phyloP scores from a whole-genome alignment of 2,329 filamentous ascomycete species.

The Fusarium transvaalense region DNA sequence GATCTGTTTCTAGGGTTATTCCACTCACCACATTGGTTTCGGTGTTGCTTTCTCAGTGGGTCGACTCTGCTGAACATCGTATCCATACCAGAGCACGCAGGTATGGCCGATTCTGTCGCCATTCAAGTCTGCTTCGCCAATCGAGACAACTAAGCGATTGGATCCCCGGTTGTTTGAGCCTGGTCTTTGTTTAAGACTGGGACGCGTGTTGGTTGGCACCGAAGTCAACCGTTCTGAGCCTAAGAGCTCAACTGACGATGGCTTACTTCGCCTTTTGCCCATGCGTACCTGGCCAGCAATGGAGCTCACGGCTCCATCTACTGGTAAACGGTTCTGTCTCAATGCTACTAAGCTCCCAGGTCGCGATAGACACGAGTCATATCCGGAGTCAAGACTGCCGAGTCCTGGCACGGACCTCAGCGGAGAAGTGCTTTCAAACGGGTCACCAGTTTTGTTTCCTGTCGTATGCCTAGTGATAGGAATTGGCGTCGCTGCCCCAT shows the following conservation, averaged over 20 bases:
- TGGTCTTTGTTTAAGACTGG: slow-evolving; percentile 11
- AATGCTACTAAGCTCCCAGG: slow-evolving; percentile 38
- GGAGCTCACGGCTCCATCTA: slow-evolving; percentile 32
- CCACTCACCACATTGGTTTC: slow-evolving; percentile 46
- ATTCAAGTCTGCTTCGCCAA: slow-evolving; percentile 37
- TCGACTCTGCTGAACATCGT: slow-evolving; percentile 44
- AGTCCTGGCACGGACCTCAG: slow-evolving; percentile 42
- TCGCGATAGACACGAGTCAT: slow-evolving; percentile 43
- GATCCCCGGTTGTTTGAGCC: slow-evolving; percentile 7
- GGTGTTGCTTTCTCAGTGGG: slow-evolving; percentile 34
- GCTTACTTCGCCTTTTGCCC: slow-evolving; percentile 37
- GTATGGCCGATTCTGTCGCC: slow-evolving; percentile 39
- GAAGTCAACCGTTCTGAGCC: slow-evolving; percentile 33
- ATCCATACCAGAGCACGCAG: slow-evolving; percentile 47
- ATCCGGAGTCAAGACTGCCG: slow-evolving; percentile 47
- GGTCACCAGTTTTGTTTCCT: slow-evolving; percentile 25
- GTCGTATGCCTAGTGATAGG: slow-evolving; percentile 37
- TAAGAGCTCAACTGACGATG: slow-evolving; percentile 36
- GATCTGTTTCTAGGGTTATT: neutral
- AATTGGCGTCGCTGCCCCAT: slow-evolving; percentile 38
- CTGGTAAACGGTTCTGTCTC: slow-evolving; percentile 35
- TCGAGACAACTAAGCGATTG: slow-evolving; percentile 32
- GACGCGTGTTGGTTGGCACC: slow-evolving; percentile 10
- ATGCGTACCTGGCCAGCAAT: slow-evolving; percentile 33
- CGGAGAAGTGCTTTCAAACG: slow-evolving; percentile 39